Base-by-base conservation (phyloP, 2,329 filamentous ascomycete species). In the Westerdykella aurantiaca region DNA sequence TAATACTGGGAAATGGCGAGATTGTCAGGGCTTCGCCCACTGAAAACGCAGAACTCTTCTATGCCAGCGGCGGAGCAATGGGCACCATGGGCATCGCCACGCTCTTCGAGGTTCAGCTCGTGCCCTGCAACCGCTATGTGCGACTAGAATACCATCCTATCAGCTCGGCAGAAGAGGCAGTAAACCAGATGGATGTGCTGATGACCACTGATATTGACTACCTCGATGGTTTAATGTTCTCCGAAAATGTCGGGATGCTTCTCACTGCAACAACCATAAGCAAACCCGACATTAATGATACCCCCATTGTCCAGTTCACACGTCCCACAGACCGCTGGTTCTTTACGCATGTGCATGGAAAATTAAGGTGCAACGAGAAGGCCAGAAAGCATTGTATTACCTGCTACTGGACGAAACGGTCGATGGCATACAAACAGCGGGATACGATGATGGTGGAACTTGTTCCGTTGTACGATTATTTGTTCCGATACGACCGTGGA, bases 301-400 rank as follows among this genome's bases (percentile, higher is more conserved):
- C 63, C 21, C 56, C 55, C 14, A 6, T 21, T 21, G 18, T 21
- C 18, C 18, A 21, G 6, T 85, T 87, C 61, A 77, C 74, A 2
- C 69, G 75, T 2, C 69, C 76, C 0, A 68, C 63, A 25, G 83
- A 89, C 49, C 79, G 81, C 1, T 89, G 85, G 85, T 89, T 86
- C 61, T 88, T 86, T 50, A 68, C 87, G 0, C 83, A 85, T 50
- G 82, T 78, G 1, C 31, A 33, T 6, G 31, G 31, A 14, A 61
- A 76, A 48, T 10, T 2, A 4, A 35, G 31, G 31, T 33, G 31
- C 31, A 21, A 21, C 18, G 18, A 21, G 18, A 12, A 12, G 31
- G 12, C 6, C 31, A 33, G 14, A 5, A 33, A 33, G 7, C 6
- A 14, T 6, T 33, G 31, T 7, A 14, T 33, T 13, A 14, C 31